Evolutionary conservation across 768 basidiomycete species (phyloP).

Genomic region (Candolleomyces efflorescens): DNA sequence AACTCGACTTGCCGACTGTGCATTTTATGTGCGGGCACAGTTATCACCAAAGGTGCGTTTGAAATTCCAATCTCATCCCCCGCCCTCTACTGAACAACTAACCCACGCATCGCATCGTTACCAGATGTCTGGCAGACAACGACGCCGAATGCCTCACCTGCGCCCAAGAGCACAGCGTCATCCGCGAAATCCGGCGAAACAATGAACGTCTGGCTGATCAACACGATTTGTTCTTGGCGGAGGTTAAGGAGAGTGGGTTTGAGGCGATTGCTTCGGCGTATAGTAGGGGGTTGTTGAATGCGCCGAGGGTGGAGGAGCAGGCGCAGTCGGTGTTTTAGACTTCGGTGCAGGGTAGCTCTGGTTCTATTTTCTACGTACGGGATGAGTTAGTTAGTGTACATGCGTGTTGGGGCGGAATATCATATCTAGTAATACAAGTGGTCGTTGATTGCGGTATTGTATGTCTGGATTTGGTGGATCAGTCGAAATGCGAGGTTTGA

Average conservation of each 20-base stretch:
- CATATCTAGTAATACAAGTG: too few species aligned
- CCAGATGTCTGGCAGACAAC: conserved; percentile 83
- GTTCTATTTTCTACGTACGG: too few species aligned
- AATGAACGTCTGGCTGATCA: conserved; percentile 83
- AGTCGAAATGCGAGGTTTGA: too few species aligned
- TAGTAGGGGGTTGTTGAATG: conserved; percentile 55
- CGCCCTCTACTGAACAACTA: not conserved
- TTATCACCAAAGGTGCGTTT: conserved; percentile 82
- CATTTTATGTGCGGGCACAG: conserved; percentile 99
- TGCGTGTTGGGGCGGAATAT: too few species aligned
- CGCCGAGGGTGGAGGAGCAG: conserved; percentile 29
- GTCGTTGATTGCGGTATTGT: too few species aligned
- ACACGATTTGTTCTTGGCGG: conserved; percentile 73
- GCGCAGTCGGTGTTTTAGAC: not conserved
- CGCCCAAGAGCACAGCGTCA: conserved; percentile 80
- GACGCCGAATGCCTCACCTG: conserved; percentile 90
- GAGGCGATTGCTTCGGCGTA: conserved; percentile 68
- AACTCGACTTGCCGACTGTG: conserved; percentile 87
- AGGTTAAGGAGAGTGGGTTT: conserved; percentile 73
- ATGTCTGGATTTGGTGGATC: too few species aligned
- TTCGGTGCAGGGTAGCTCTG: too few species aligned
- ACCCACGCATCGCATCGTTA: not conserved
- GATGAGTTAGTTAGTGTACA: too few species aligned
- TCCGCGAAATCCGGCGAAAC: conserved; percentile 84
- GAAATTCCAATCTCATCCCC: not conserved